Evolutionary conservation across 805 yeast genomes (phyloP).

Genomic region (Candida alai): DNA sequence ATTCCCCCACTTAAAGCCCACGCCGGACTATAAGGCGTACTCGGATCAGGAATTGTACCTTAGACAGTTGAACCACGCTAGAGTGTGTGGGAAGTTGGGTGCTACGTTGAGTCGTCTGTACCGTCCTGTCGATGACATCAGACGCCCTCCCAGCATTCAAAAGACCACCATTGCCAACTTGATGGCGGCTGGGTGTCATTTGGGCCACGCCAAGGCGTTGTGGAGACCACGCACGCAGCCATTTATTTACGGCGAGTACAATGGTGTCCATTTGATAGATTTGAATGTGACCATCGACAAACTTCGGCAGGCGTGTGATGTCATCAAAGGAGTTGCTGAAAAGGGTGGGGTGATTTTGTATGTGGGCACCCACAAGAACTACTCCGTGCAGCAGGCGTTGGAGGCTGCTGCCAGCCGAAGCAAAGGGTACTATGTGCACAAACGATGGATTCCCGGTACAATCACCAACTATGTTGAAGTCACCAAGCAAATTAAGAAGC

Average conservation of each 20-base stretch:
- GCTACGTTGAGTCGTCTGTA: conserved; percentile 62
- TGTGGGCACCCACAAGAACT: conserved; percentile 77
- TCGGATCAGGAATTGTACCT: conserved; percentile 72
- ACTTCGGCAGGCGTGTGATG: conserved; percentile 77
- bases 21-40: conserved; percentile 62
- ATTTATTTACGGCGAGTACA: conserved; percentile 80
- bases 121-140: conserved; percentile 62
- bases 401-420: conserved; percentile 75
- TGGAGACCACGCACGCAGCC: conserved; percentile 84
- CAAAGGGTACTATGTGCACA: conserved; percentile 75
- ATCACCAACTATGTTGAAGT: conserved; percentile 79
- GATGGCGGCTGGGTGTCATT: conserved; percentile 89
- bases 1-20: conserved; percentile 63
- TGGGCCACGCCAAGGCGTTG: conserved; percentile 82
- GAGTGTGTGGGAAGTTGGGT: conserved; percentile 56
- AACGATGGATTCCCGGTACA: conserved; percentile 94
- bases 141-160: conserved; percentile 52
- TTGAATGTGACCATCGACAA: conserved; percentile 75
- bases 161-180: conserved; percentile 66
- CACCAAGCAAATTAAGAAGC: conserved; percentile 47
- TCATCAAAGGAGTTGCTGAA: conserved; percentile 76
- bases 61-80: conserved; percentile 64
- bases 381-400: conserved; percentile 57
- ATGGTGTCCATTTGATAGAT: conserved; percentile 89
- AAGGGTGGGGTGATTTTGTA: conserved; percentile 83